Conservation (phyloP, 2,329 filamentous ascomycete genomes). For the Plenodomus lindquistii region DNA sequence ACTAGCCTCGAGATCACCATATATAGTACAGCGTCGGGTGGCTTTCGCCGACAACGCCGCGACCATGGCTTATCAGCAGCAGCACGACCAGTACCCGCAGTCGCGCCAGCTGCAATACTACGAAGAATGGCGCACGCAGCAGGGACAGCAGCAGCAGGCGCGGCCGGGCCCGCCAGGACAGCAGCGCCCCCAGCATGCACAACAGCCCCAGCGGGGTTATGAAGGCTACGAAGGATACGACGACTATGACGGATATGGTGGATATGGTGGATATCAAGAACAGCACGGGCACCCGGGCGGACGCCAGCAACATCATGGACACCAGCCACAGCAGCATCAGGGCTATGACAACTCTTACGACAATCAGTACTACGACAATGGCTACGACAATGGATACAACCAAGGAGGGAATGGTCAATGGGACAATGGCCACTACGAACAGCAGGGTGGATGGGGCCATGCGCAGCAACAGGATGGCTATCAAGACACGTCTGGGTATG, state of each 20-base stretch:
- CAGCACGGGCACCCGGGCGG: not conserved
- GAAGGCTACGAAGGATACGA: not conserved
- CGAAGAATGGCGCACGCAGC: conserved; percentile 22
- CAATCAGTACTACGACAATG: conserved; percentile 38
- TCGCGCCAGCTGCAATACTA: conserved; percentile 41
- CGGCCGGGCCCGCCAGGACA: not conserved
- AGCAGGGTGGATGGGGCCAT: conserved; percentile 35
- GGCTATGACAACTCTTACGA: conserved; percentile 35
- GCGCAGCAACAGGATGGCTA: conserved; percentile 30
- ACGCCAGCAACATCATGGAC: not conserved
- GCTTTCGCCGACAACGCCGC: conserved; percentile 19
- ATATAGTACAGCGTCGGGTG: conserved; percentile 20
- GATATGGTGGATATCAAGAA: not conserved
- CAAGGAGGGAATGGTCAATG: conserved; percentile 41
- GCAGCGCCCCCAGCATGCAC: not conserved
- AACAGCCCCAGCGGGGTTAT: not conserved
- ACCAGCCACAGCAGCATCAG: conserved; percentile 3
- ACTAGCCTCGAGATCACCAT: conserved; percentile 19
- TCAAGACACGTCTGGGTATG: conserved; percentile 26
- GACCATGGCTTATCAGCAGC: conserved; percentile 48
- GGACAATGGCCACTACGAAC: conserved; percentile 40
- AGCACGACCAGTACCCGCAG: conserved; percentile 40
- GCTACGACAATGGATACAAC: conserved; percentile 23
- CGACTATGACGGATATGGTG: not conserved
- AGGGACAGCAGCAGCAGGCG: conserved; percentile 14